Evolutionary conservation across 768 basidiomycete genomes (phyloP), one percentile per base, ranked within the genome.

Genomic region (Pleurotus pulmonarius): DNA sequence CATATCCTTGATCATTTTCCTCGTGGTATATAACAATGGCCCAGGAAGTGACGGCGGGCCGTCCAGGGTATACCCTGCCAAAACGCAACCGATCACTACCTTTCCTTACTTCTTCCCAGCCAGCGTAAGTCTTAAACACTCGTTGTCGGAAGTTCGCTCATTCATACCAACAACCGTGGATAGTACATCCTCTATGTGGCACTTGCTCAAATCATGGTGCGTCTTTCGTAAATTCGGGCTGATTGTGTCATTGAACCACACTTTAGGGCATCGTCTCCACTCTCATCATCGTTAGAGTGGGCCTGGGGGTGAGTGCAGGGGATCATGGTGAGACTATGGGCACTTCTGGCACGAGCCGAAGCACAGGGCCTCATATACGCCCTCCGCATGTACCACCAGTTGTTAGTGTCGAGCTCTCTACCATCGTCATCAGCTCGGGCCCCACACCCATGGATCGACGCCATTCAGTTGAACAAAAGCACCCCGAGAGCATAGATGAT

Each of bases 221-320:
- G 57, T 20, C 16, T 38, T 3, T 52, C 29, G 0, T 3, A 34
- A 13, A 8, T 40, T 16, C 16, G 18, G 5, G 6, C 15, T 25
- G 16, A 5, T 18, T 18, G 8, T 4, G 11, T 1, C 1, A 13
- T 18, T 18, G 12, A 11, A 18, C 5, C 34, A 5, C 4, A 4
- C n/a, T 39, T 9, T 53, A 71, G 70, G 71, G 70, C 11, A 71
- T 71, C 46, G 70, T 67, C 29, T 69, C 70, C 16, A 73, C 71
- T 3, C 61, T 72, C 5, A 72, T 72, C 62, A 67, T 73, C 43
- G 70, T 72, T 25, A 67, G 71, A 9, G 71, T 72, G 2, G 64
- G 59, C 18, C 63, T 72, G 9, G 70, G 70, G 5, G 52, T 58
- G 5, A 41, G 37, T n/a, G n/a, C 46, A 20, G 47, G 44, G 15